Evolutionary conservation across 768 basidiomycete genomes (phyloP).

Genomic region (Rhodocollybia butyracea): DNA sequence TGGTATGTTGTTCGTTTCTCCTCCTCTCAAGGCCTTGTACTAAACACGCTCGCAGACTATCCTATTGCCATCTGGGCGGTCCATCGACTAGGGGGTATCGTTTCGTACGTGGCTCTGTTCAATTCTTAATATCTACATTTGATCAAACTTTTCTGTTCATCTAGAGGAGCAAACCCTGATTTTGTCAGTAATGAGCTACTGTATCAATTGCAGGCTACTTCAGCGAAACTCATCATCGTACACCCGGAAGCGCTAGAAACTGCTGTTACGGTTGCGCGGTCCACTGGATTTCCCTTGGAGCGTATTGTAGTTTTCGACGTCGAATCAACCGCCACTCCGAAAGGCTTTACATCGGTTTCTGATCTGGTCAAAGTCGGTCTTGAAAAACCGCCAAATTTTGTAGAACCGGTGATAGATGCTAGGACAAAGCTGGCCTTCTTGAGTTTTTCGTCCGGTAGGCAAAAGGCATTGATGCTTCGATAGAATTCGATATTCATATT

Average conservation of each 20-base stretch:
- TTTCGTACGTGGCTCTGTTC: conserved; percentile 41
- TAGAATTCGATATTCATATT: not conserved
- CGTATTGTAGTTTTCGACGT: conserved; percentile 43
- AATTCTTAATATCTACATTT: not conserved
- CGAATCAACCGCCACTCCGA: not conserved
- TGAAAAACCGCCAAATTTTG: conserved; percentile 31
- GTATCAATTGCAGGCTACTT: conserved; percentile 51
- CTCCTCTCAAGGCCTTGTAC: not conserved
- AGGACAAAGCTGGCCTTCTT: conserved; percentile 69
- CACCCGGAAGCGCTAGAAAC: conserved; percentile 42
- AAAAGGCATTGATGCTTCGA: not conserved
- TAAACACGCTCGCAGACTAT: conserved; percentile 37
- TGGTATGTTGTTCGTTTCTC: conserved; percentile 32
- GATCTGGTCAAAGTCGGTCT: conserved; percentile 48
- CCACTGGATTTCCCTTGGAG: conserved; percentile 34
- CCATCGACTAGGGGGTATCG: conserved; percentile 52
- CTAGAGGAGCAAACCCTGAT: conserved; percentile 60
- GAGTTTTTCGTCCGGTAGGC: conserved; percentile 59
- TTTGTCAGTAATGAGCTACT: conserved; percentile 51
- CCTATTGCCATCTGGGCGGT: conserved; percentile 53
- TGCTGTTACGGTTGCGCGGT: conserved; percentile 38
- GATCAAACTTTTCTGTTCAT: not conserved
- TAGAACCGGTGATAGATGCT: conserved; percentile 57
- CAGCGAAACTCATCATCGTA: conserved; percentile 43
- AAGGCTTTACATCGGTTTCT: conserved; percentile 33